Base-by-base conservation (phyloP, 2,329 filamentous ascomycete species). In the Pseudogymnoascus sp. region DNA sequence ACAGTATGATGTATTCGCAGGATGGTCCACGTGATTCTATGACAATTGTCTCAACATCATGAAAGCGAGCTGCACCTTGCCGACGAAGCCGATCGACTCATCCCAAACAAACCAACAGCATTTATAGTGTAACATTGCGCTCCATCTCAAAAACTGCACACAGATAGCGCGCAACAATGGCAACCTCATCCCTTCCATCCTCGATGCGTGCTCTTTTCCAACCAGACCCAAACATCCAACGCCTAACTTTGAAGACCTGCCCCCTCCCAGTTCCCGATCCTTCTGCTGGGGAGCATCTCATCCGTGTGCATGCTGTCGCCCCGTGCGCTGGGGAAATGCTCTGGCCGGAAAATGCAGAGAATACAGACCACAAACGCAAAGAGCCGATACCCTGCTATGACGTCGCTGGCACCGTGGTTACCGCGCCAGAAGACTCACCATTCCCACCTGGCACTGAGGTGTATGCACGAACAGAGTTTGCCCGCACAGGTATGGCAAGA, bases 281-380 rank as follows among this genome's bases (percentile, higher is more conserved):
- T 28, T 50, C 64, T 3, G 63, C 62, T 39, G 38, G 41, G 22
- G 71, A 75, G 62, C 71, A 78, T 65, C 70, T 78, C 18, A 72
- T 80, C 68, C 70, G 70, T 50, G 70, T 75, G 4, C 70, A 75
- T 58, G 66, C 74, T 57, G 71, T 71, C 35, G 72, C 75, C 6
- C 70, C 76, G 12, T 77, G 74, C 39, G 69, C 72, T 2, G 72
- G 73, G 12, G 78, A 79, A 63, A 73, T 79, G 9, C 68, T 70
- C 64, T 79, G 76, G 78, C 71, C 75, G 1, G 70, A 70, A 38
- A 66, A 70, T 20, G 69, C 71, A 57, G 59, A 70, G 9, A 60
- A 62, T 2, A 62, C 66, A 2, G 66, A 64, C 1, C 66, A 60
- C 1, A 50, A 70, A 25, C 37, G 63, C 14, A 68, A 64, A 30